phyloP scores from a whole-genome alignment of 495 filamentous ascomycete species.

The Lasiosphaeria ovina region DNA sequence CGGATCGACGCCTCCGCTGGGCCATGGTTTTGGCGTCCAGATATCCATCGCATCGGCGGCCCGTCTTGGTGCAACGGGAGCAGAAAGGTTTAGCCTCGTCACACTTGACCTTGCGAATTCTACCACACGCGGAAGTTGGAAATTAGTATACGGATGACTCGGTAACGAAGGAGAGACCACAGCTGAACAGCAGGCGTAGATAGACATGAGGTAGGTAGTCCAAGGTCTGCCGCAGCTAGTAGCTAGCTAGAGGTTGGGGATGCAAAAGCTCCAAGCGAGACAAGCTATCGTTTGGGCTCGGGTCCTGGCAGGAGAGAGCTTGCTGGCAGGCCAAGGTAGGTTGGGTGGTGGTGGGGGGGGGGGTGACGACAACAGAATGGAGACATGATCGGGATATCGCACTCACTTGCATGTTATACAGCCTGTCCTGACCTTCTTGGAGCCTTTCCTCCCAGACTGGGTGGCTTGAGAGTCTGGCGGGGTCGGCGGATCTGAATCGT shows the following conservation, averaged over 20 bases:
- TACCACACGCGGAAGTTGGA: constrained; percentile 14
- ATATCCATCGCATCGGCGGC: constrained; percentile 47
- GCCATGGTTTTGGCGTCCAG: constrained; percentile 30
- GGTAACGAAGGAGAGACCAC: too few relatives aligned
- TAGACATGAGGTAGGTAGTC: too few relatives aligned
- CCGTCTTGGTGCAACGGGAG: constrained; percentile 44
- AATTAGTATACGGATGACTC: constrained; percentile 10
- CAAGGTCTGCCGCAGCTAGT: background rate
- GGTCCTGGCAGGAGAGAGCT: too few relatives aligned
- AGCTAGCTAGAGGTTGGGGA: background rate
- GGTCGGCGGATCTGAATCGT: constrained; percentile 28
- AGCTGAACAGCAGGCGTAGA: too few relatives aligned
- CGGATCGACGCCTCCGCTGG: constrained; percentile 29
- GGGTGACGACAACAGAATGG: background rate
- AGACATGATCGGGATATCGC: background rate
- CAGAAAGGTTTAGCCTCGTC: constrained; percentile 45
- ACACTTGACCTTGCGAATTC: constrained; percentile 44
- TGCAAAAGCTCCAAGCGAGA: background rate
- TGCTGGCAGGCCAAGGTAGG: background rate
- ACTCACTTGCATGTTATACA: constrained; percentile 41
- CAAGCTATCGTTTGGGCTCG: background rate
- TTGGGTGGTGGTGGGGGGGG: background rate
- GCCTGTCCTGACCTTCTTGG: constrained; percentile 37
- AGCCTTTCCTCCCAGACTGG: constrained; percentile 34
- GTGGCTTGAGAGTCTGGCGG: constrained; percentile 17